Percentiles rank a stretch among this genome's conserved stretches.
These are phyloP conservation scores for Pugionium cornutum DNA, from an alignment of 345 rosid species.

Conservation along the genomic window DNA sequence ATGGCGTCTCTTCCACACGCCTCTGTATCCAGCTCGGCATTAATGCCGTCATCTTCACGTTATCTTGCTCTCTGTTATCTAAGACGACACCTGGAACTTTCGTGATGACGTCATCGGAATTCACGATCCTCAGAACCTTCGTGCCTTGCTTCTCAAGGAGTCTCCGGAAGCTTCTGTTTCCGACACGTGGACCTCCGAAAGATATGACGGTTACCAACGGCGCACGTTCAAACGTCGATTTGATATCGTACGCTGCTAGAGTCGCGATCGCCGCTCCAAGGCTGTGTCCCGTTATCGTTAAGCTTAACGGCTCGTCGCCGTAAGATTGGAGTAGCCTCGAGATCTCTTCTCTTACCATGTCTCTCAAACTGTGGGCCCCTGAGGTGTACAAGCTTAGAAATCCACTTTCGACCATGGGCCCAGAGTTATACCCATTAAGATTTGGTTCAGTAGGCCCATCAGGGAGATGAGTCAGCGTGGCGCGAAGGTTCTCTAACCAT, in stretches of 20 bases:
- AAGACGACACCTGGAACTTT: conserved; percentile 84
- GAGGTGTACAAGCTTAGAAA: conserved; percentile 83
- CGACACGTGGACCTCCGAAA: conserved; percentile 94
- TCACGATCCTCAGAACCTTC: conserved; percentile 75
- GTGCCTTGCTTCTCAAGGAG: conserved; percentile 70
- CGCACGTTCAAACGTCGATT: conserved; percentile 48
- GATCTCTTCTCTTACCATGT: conserved; percentile 67
- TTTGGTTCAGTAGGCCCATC: neutral
- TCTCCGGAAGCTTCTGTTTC: conserved; percentile 63
- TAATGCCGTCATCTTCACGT: conserved; percentile 27
- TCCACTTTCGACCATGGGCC: conserved; percentile 91
- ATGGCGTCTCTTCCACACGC: conserved; percentile 60
- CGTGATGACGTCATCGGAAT: conserved; percentile 80
- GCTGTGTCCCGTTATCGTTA: conserved; percentile 92
- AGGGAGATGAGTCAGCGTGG: conserved; percentile 59
- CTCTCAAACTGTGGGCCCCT: conserved; percentile 55
- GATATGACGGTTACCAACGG: conserved; percentile 84
- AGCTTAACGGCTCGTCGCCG: conserved; percentile 70
- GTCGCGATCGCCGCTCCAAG: conserved; percentile 91
- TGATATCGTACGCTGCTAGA: conserved; percentile 72
- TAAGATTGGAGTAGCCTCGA: conserved; percentile 54
- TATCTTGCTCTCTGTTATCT: conserved; percentile 41
- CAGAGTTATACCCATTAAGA: conserved; percentile 18
- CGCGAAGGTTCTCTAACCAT: conserved; percentile 92
- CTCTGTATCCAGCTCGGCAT: conserved; percentile 61